Evolutionary conservation across 2,329 filamentous ascomycete species (phyloP), one percentile per base, ranked within the genome.

Genomic region (Fusarium mexicanum): DNA sequence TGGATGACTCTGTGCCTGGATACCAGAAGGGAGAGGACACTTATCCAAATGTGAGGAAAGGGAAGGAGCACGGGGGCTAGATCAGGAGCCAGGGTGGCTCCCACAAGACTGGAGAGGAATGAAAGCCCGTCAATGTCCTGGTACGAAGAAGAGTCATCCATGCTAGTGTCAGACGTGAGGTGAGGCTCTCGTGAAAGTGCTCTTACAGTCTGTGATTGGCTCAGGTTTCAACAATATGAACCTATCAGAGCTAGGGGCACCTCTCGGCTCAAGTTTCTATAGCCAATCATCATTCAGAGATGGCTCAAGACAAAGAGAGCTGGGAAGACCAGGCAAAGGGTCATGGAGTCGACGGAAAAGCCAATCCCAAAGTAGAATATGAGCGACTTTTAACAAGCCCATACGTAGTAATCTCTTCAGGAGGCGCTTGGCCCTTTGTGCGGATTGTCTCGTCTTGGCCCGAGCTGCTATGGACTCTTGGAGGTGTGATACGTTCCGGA

Each of bases 121-220:
- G 57, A 73, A 55, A 78, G 68, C 73, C 76, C 69, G 58, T 79
- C 63, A 66, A 76, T 73, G 69, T 59, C 70, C 66, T 71, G 71
- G 65, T 71, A 68, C 64, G 54, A 77, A 73, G 53, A 63, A 72
- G 66, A 73, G 47, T 65, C 62, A 79, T 74, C 78, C 78, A 79
- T 80, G 74, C 75, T 78, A 78, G 78, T 78, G 78, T 78, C 73
- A 72, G 78, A 78, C 67, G 72, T 77, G 76, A 80, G 77, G 78
- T 80, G 78, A 82, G 80, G 80, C 77, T 80, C 78, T 80, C 76
- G 78, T 73, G 69, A 72, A 80, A 80, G 65, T 66, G 76, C 76
- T 57, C 57, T 58, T 81, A 70, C 69, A 75, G 64, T 53, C 37
- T 57, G 64, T 81, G 75, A 83, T 83, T 83, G 81, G 81, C 31